phyloP scores from a whole-genome alignment of 331 rosid species.

The Spiraea crenata region DNA sequence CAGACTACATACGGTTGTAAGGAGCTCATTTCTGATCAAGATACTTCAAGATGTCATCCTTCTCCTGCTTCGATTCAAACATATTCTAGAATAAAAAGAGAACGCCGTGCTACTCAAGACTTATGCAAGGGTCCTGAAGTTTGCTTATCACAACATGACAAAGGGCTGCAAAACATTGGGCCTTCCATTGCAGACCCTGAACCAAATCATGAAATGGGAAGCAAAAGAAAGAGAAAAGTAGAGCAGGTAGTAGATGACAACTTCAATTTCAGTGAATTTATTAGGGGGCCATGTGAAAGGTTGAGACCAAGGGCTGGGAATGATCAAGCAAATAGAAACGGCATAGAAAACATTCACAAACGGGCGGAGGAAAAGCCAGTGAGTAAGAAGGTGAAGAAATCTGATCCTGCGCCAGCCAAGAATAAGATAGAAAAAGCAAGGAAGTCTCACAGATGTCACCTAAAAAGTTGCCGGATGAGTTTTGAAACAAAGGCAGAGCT shows the following conservation, averaged over 20 bases:
- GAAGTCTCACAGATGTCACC: conserved; percentile 60
- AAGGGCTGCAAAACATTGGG: conserved; percentile 34
- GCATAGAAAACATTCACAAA: conserved; percentile 27
- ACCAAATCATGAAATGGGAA: conserved; percentile 24
- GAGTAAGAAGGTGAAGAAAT: conserved; percentile 38
- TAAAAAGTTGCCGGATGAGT: conserved; percentile 86
- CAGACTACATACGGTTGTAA: conserved; percentile 18
- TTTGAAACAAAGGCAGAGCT: conserved; percentile 67
- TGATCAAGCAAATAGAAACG: conserved; percentile 29
- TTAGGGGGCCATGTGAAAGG: conserved; percentile 91
- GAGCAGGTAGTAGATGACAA: conserved; percentile 38
- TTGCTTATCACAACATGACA: conserved; percentile 35
- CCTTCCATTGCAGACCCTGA: conserved; percentile 31
- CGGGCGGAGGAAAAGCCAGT: conserved; percentile 37
- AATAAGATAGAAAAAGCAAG: conserved; percentile 39
- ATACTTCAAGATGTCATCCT: conserved; percentile 26
- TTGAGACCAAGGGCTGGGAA: conserved; percentile 73
- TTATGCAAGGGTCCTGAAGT: conserved; percentile 29
- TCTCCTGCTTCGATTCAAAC: conserved; percentile 32
- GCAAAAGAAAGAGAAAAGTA: conserved; percentile 51
- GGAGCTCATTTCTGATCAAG: conserved; percentile 31
- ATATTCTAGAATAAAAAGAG: conserved; percentile 40
- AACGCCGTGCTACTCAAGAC: conserved; percentile 20
- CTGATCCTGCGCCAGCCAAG: conserved; percentile 14
- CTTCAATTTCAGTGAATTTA: conserved; percentile 38